These are phyloP conservation scores for Tulasnella sp. DNA, from an alignment of 768 basidiomycete species.

Conservation along the genomic window DNA sequence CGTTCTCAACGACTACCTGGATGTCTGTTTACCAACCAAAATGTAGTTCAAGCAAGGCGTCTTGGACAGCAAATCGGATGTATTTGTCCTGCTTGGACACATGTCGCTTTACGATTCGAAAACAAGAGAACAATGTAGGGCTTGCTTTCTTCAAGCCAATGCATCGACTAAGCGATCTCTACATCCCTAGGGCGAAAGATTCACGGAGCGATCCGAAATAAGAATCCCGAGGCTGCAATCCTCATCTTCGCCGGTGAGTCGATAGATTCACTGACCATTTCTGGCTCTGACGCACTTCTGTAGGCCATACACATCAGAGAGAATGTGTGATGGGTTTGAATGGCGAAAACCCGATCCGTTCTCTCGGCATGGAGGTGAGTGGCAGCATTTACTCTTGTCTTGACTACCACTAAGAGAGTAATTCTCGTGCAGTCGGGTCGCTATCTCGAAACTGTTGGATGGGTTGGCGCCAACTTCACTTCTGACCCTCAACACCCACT, in stretches of 20 bases:
- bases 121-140: neutral
- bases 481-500: neutral
- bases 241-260: neutral
- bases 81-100: neutral
- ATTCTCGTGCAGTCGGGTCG: neutral
- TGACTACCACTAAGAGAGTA: neutral
- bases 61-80: neutral
- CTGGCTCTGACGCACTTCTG: neutral
- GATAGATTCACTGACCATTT: too few relatives aligned
- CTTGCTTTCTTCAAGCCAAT: neutral
- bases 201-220: neutral
- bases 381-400: neutral
- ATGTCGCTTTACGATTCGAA: neutral
- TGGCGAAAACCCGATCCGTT: neutral
- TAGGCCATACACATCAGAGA: neutral
- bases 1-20: neutral
- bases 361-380: constrained; percentile 1
- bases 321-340: neutral
- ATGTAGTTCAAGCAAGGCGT: neutral
- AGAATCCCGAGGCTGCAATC: neutral
- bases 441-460: constrained; percentile 3
- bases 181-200: neutral
- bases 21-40: neutral
- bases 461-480: neutral
- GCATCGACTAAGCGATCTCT: neutral